Evolutionary conservation across 2,329 filamentous ascomycete species (phyloP).

Genomic region (Cercospora citrullina): DNA sequence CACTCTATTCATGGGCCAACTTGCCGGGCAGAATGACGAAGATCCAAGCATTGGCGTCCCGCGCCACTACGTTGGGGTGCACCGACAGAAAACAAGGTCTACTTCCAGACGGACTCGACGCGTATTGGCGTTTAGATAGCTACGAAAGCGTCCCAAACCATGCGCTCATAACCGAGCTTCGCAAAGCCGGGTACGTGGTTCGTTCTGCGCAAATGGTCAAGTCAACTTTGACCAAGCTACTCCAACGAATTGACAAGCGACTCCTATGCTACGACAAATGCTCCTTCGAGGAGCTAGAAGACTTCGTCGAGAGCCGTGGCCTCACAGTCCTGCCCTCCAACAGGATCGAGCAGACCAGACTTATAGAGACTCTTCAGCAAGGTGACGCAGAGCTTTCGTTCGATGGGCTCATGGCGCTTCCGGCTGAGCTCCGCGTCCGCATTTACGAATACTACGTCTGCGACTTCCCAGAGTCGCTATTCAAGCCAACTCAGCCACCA

Average conservation of each 20-base stretch:
- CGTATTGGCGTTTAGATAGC: background rate
- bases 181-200: background rate
- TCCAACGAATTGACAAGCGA: background rate
- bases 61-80: no score
- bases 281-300: background rate
- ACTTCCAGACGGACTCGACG: background rate
- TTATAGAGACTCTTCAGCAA: background rate
- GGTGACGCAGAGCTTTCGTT: background rate
- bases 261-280: background rate
- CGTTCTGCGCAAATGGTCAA: background rate
- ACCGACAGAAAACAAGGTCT: no score
- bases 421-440: background rate
- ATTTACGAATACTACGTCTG: background rate
- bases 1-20: no score
- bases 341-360: background rate
- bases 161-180: background rate
- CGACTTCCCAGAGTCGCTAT: background rate
- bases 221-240: background rate
- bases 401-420: background rate
- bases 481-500: background rate
- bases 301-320: background rate
- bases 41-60: no score
- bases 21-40: no score
- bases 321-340: background rate
- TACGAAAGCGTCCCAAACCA: accelerated